Base-by-base conservation (phyloP, 768 basidiomycete species). In the Lentinula sp. region DNA sequence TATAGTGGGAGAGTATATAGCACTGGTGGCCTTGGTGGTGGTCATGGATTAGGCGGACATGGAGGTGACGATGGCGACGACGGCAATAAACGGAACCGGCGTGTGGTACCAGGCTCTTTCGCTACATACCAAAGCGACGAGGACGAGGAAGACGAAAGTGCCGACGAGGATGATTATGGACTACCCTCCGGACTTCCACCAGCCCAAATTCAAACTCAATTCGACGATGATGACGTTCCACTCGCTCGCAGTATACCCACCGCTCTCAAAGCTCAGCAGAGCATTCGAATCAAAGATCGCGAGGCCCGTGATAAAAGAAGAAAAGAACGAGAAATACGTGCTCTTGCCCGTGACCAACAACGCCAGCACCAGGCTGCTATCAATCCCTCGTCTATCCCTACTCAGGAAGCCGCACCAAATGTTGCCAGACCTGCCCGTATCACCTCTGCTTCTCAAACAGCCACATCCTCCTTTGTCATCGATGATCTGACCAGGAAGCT, bases 181-280 rank as follows among this genome's bases (percentile, higher is more conserved):
- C 57, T 61, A 54, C 72, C 72, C 0, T 69, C 68, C 20, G 66
- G 59, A 16, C 28, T 62, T 9, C 63, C 65, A 6, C 57, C 57
- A 4, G 28, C n/a, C n/a, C 50, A 50, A 42, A 18, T 39, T 42
- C 59, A 59, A 1, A 67, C 72, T 5, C 66, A 65, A 35, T 53
- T 66, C 16, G 64, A 66, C 12, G 70, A 91, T 58, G 93, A 96
- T 69, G 88, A 96, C 66, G 77, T 93, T 1, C 94, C 94, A 0
- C 79, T 96, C 15, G 94, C 93, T 2, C 85, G 83, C 64, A 80
- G 86, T 35, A 91, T 93, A 59, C 94, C 93, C 4, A 87, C 86
- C 0, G 94, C 94, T 3, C 73, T 96, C 61, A 82, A 79, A 3
- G 93, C 92, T 9, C 94, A 96, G 67, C 85, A 84, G 66, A 86